Evolutionary conservation across 2,329 filamentous ascomycete species (phyloP).

Genomic region (Pleurostoma richardsiae): DNA sequence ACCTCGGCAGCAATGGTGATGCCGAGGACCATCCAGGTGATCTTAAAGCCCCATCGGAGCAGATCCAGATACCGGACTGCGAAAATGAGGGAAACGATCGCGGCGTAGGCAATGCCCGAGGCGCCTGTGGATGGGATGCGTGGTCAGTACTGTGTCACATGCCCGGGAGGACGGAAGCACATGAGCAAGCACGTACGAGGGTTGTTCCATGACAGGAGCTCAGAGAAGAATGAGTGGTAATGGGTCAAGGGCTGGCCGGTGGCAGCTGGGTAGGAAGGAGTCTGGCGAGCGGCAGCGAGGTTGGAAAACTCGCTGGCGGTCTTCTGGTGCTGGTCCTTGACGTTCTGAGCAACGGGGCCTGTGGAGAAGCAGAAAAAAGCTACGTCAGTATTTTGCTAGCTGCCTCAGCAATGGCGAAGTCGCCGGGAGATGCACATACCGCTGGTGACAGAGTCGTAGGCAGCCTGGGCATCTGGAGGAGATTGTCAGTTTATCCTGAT

Average conservation of each 20-base stretch:
- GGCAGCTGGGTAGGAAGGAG: constrained; percentile 46
- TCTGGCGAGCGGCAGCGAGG: constrained; percentile 51
- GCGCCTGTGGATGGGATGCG: constrained; percentile 38
- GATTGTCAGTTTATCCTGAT: constrained; percentile 24
- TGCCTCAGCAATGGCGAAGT: neutral
- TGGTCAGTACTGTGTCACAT: constrained; percentile 15
- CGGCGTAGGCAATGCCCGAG: constrained; percentile 59
- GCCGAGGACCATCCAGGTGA: constrained; percentile 58
- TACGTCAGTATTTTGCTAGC: constrained; percentile 4
- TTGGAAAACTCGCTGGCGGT: constrained; percentile 51
- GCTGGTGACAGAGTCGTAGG: constrained; percentile 41
- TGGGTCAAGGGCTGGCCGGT: constrained; percentile 61
- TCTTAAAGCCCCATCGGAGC: constrained; percentile 59
- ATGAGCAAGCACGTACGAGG: constrained; percentile 44
- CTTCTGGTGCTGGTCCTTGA: constrained; percentile 51
- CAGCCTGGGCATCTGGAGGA: constrained; percentile 40
- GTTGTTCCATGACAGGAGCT: constrained; percentile 65
- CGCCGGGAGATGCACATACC: constrained; percentile 27
- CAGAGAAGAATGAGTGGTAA: constrained; percentile 67
- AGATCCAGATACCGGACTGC: constrained; percentile 61
- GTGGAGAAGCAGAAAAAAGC: constrained; percentile 5
- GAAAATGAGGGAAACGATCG: constrained; percentile 55
- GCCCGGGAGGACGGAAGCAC: too few relatives aligned
- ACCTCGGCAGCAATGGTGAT: constrained; percentile 57
- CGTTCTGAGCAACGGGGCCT: constrained; percentile 57